Evolutionary conservation across 208 protist species (phyloP), one percentile per base, ranked within the genome.

Genomic region (Polymyxa betae): DNA sequence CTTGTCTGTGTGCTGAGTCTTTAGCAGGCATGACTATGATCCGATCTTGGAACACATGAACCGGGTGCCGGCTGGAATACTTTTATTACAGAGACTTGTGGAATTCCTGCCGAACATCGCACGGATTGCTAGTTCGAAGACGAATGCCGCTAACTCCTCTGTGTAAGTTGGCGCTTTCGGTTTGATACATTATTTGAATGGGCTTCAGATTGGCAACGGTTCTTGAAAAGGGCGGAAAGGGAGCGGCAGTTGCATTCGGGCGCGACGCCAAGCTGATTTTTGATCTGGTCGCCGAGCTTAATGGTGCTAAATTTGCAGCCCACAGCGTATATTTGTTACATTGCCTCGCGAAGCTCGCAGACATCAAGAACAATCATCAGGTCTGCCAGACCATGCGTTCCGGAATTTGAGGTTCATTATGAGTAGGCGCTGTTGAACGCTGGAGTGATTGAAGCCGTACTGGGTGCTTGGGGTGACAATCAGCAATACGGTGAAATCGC

Each of bases 351-450:
- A 12, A 5, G 5, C 72, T 82, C 16, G 5, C 16, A 5, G 35
- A 82, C 5, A 35, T 38, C 72, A 82, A 82, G 72, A 5, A 82
- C n/a, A 35, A 82, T 82, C 5, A 38, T 43, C 35, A 82, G 72
- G 72, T n/a, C n/a, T n/a, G n/a, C n/a, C n/a, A n/a, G n/a, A n/a
- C n/a, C n/a, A n/a, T 82, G 72, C 72, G 40, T 43, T 43, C 35
- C 5, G 35, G 12, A 82, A 45, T 20, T 82, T 43, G 72, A 40
- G 35, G 5, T 35, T 82, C 16, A 82, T 43, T 5, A 20, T 35
- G n/a, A 20, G 35, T 12, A 82, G 72, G n/a, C 35, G 35, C 5
- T 43, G 5, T 82, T 35, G 5, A n/a, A 35, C 35, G 16, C 24
- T 43, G 72, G 72, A 40, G 72, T 5, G 5, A n/a, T 82, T 43